Evolutionary conservation across 352 stramenopile genomes (phyloP).

Genomic region (Phytophthora pseudosyringae): DNA sequence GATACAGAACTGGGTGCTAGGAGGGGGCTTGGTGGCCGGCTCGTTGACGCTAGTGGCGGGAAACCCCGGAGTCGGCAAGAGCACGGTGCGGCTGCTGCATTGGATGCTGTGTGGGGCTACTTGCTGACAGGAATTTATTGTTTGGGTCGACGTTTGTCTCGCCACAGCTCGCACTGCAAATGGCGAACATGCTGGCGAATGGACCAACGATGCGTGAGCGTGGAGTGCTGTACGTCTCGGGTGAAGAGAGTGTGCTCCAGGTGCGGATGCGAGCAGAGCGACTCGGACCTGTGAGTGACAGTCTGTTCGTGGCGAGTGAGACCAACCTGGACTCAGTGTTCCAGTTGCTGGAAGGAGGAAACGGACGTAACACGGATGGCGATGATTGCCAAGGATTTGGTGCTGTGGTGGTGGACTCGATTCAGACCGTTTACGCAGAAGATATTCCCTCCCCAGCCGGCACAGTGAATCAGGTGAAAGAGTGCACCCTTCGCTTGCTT

Average conservation of each 20-base stretch:
- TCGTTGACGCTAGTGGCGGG: conserved; percentile 95
- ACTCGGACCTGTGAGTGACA: conserved; percentile 70
- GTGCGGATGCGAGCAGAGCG: conserved; percentile 93
- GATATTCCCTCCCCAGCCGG: conserved; percentile 82
- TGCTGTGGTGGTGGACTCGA: conserved; percentile 95
- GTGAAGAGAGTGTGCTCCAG: conserved; percentile 97
- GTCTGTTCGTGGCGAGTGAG: conserved; percentile 84
- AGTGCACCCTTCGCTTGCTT: conserved; percentile 94
- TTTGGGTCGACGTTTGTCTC: conserved; percentile 2
- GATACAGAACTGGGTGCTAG: conserved; percentile 92
- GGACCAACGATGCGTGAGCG: conserved; percentile 25
- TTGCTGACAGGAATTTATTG: conserved; percentile 7
- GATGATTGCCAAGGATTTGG: conserved; percentile 43
- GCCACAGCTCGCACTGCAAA: conserved; percentile 90
- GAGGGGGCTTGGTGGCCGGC: conserved; percentile 95
- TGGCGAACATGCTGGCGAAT: conserved; percentile 87
- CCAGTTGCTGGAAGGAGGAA: conserved; percentile 51
- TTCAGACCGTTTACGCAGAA: conserved; percentile 95
- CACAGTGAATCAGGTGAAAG: conserved; percentile 95
- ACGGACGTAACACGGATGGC: not conserved
- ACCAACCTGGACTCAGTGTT: conserved; percentile 86
- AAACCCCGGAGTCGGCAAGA: conserved; percentile 95
- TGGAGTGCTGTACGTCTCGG: conserved; percentile 95
- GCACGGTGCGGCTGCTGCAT: conserved; percentile 58
- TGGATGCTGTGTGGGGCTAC: not conserved